These are phyloP conservation scores for Fusarium beomiforme DNA, from an alignment of 2,329 filamentous ascomycete species.

Conservation along the genomic window DNA sequence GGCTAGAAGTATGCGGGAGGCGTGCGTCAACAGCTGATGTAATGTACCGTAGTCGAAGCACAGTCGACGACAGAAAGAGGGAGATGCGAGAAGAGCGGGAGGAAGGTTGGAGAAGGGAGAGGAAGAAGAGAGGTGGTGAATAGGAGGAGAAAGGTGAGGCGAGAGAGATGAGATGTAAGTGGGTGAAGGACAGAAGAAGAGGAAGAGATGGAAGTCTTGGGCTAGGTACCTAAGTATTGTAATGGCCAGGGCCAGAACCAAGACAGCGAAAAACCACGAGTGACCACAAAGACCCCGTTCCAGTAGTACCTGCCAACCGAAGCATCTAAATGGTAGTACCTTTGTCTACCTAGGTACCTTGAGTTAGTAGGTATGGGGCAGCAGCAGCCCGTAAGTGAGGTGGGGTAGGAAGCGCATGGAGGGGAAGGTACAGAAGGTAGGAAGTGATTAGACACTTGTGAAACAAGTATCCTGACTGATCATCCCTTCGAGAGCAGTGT, in stretches of 20 bases:
- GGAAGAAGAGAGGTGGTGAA: constrained; percentile 41
- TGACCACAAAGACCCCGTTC: constrained; percentile 15
- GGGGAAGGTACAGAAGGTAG: constrained; percentile 31
- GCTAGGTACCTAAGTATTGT: constrained; percentile 2
- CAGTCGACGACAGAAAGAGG: constrained; percentile 31
- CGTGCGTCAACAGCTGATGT: constrained; percentile 31
- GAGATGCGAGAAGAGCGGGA: constrained; percentile 41
- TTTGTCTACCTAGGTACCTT: not conserved
- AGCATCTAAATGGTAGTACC: not conserved
- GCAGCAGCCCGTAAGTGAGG: constrained; percentile 10
- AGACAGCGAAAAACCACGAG: constrained; percentile 14
- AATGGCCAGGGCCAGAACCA: constrained; percentile 28
- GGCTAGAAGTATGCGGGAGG: constrained; percentile 35
- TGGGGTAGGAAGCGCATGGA: constrained; percentile 27
- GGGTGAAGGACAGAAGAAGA: constrained; percentile 34
- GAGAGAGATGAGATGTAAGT: constrained; percentile 37
- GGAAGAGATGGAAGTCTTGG: constrained; percentile 31
- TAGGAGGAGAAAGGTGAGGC: constrained; percentile 43
- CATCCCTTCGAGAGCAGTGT: constrained; percentile 1
- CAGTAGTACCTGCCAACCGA: constrained; percentile 16
- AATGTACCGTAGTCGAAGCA: constrained; percentile 18
- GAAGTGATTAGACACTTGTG: not conserved
- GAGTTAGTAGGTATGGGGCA: not conserved
- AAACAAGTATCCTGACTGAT: constrained; percentile 1
- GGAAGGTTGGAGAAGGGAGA: constrained; percentile 35